A percentile compares a stretch with the other conserved stretches of the same genome.
phyloP scores from a whole-genome alignment of 441 rosid species.

The Macaranga tanarius region DNA sequence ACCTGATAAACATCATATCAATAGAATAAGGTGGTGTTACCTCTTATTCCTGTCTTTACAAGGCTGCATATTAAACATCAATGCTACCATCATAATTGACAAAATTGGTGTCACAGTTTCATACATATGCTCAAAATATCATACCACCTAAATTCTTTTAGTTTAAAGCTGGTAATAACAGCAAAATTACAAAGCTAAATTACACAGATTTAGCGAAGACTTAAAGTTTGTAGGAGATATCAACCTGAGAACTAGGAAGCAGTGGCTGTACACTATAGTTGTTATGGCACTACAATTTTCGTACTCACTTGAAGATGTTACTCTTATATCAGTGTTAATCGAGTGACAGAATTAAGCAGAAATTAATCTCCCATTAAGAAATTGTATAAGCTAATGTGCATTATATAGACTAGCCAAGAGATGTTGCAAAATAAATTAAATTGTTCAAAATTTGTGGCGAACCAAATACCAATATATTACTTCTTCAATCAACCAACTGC shows the following conservation, averaged over 20 bases:
- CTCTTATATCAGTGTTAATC: no score
- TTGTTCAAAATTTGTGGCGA: no score
- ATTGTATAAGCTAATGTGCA: not conserved
- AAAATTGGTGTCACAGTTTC: not conserved
- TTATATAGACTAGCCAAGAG: not conserved
- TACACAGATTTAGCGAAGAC: no score
- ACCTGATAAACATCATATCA: constrained; percentile 44
- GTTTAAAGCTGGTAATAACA: not conserved
- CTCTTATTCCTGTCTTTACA: not conserved
- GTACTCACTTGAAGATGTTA: no score
- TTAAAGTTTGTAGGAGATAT: no score
- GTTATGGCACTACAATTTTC: no score
- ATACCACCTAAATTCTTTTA: not conserved
- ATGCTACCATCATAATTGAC: not conserved
- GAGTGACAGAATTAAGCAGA: no score
- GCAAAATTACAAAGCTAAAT: no score
- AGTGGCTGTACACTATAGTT: no score
- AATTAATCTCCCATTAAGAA: not conserved
- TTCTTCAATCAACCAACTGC: no score
- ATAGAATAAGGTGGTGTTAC: not conserved
- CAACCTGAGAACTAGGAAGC: no score
- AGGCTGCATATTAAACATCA: not conserved
- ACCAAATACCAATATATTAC: no score
- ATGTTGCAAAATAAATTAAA: not conserved
- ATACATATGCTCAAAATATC: not conserved